Conservation (phyloP, 2,329 filamentous ascomycete genomes). For the Venturia asperata region DNA sequence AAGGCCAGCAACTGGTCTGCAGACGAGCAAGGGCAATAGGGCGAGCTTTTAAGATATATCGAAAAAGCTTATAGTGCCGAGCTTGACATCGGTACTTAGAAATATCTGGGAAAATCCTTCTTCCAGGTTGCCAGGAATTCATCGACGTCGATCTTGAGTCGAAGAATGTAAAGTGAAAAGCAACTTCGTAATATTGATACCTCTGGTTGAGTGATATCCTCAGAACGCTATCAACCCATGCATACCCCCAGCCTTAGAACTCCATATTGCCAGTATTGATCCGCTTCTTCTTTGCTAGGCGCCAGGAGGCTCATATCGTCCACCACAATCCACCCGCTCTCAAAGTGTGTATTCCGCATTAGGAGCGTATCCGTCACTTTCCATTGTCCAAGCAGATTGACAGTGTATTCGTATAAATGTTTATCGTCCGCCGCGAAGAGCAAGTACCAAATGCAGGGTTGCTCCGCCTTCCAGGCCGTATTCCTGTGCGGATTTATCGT, state of each 20-base stretch:
- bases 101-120: background rate
- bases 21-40: too few relatives aligned
- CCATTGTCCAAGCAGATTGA: background rate
- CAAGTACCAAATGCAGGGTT: constrained; percentile 91
- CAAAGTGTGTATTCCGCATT: background rate
- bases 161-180: background rate
- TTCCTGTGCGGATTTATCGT: constrained; percentile 87
- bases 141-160: background rate
- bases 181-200: background rate
- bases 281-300: background rate
- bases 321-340: background rate
- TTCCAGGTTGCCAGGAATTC: background rate
- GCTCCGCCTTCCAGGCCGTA: constrained; percentile 88
- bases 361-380: background rate
- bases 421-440: constrained; percentile 68
- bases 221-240: constrained; percentile 9
- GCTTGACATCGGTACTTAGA: background rate
- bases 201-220: background rate
- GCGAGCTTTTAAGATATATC: background rate
- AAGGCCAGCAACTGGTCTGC: too few relatives aligned
- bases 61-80: background rate
- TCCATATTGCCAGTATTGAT: background rate
- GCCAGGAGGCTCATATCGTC: background rate
- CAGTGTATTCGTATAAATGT: background rate
- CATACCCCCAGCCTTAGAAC: background rate